phyloP scores from a whole-genome alignment of 192 early-diverging fungal species.

The Spizellomyces punctatus region DNA sequence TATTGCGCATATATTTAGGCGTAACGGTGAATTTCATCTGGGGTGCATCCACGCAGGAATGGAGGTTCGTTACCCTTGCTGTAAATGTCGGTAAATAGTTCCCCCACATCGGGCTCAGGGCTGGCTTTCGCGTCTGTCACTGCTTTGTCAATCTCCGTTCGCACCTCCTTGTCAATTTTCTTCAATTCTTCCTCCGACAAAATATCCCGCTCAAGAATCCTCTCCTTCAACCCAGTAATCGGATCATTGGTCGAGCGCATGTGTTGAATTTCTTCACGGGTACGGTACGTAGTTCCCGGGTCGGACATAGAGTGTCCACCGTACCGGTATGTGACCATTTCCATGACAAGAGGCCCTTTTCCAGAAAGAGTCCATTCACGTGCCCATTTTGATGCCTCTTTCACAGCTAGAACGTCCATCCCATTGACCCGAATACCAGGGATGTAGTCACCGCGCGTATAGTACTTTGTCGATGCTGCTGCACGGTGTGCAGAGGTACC shows the following conservation, averaged over 20 bases:
- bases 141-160: constrained; percentile 83
- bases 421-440: constrained; percentile 82
- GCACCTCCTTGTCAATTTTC: constrained; percentile 90
- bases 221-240: constrained; percentile 89
- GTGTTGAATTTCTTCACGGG: constrained; percentile 98
- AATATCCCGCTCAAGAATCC: constrained; percentile 70
- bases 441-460: constrained; percentile 94
- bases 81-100: constrained; percentile 87
- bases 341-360: constrained; percentile 91
- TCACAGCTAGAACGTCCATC: constrained; percentile 94
- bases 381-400: constrained; percentile 80
- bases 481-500: constrained; percentile 89
- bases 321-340: constrained; percentile 98
- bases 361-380: constrained; percentile 80
- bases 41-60: constrained; percentile 79
- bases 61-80: constrained; percentile 72
- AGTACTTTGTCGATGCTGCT: constrained; percentile 93
- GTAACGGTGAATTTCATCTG: constrained; percentile 70
- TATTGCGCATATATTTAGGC: neutral
- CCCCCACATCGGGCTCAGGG: constrained; percentile 67
- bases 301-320: constrained; percentile 99
- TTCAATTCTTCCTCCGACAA: constrained; percentile 88
- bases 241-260: constrained; percentile 94
- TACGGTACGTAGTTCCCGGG: constrained; percentile 98
- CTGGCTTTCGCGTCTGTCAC: constrained; percentile 78